These are phyloP conservation scores for Crithidia fasciculata DNA, from an alignment of 208 protist genomes.

Conservation along the genomic window DNA sequence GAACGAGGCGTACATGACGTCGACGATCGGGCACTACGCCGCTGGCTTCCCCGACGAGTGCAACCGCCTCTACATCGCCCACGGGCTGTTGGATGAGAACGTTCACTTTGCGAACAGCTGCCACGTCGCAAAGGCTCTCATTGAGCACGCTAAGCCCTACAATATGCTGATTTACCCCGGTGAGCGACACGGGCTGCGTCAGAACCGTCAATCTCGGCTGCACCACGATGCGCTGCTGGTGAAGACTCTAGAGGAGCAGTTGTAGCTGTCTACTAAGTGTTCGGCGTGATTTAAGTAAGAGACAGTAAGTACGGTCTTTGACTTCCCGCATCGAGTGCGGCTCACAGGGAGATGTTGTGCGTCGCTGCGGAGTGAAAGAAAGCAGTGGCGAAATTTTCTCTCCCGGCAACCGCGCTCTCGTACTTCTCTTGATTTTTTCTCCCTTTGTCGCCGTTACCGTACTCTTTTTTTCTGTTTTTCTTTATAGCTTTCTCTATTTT, in stretches of 20 bases:
- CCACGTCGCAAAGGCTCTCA: conserved; percentile 77
- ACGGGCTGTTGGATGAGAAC: conserved; percentile 95
- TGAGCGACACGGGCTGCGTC: conserved; percentile 87
- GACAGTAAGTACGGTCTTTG: too few species aligned
- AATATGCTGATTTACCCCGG: conserved; percentile 85
- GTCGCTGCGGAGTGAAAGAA: too few species aligned
- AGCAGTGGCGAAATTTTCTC: too few species aligned
- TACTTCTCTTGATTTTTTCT: too few species aligned
- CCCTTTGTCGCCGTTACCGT: too few species aligned
- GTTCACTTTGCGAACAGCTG: conserved; percentile 91
- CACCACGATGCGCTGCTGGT: conserved; percentile 82
- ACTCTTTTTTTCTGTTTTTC: too few species aligned
- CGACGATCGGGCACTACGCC: conserved; percentile 65
- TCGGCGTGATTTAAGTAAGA: too few species aligned
- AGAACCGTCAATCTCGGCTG: conserved; percentile 64
- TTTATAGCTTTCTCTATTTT: too few species aligned
- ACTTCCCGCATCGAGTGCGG: too few species aligned
- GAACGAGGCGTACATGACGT: conserved; percentile 65
- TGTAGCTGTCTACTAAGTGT: conserved; percentile 8
- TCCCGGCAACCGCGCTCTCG: too few species aligned
- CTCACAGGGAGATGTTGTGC: too few species aligned
- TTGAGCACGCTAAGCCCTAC: conserved; percentile 87
- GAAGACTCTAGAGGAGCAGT: conserved; percentile 65
- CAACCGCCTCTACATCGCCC: conserved; percentile 91
- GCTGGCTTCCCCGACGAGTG: conserved; percentile 82